These are phyloP conservation scores for Phaseolus coccineus DNA, from an alignment of 331 rosid genomes.

Conservation along the genomic window DNA sequence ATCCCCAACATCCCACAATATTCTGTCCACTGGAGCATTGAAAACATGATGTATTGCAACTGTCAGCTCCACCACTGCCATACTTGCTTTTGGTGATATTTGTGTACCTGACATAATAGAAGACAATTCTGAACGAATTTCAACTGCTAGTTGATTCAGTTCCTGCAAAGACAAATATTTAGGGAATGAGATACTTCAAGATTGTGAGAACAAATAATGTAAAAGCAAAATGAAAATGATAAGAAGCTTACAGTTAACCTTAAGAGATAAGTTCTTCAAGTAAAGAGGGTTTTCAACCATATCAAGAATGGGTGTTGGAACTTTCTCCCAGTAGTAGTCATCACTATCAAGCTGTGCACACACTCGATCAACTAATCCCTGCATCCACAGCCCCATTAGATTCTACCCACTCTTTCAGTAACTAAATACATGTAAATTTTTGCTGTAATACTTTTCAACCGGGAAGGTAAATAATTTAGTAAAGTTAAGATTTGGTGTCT, in stretches of 20 bases:
- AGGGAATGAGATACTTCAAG: slow-evolving; percentile 41
- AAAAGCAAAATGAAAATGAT: slow-evolving; percentile 18
- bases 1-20: slow-evolving; percentile 90
- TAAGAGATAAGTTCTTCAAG: slow-evolving; percentile 81
- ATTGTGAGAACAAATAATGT: slow-evolving; percentile 23
- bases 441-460: neutral
- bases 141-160: slow-evolving; percentile 79
- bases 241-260: slow-evolving; percentile 57
- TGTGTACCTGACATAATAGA: slow-evolving; percentile 52
- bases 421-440: slow-evolving; percentile 12
- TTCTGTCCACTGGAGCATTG: slow-evolving; percentile 89
- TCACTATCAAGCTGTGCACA: slow-evolving; percentile 63
- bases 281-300: slow-evolving; percentile 77
- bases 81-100: slow-evolving; percentile 62
- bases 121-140: slow-evolving; percentile 76
- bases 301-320: slow-evolving; percentile 86
- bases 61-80: slow-evolving; percentile 82
- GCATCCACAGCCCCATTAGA: slow-evolving; percentile 48
- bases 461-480: slow-evolving; percentile 15
- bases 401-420: slow-evolving; percentile 27
- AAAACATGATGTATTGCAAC: slow-evolving; percentile 92
- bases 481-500: slow-evolving; percentile 1
- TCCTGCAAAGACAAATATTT: slow-evolving; percentile 63
- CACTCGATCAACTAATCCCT: slow-evolving; percentile 59
- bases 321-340: slow-evolving; percentile 70